Base-by-base conservation (phyloP, 306 rosid genomes). In the Cyclanthera cordifolia region DNA sequence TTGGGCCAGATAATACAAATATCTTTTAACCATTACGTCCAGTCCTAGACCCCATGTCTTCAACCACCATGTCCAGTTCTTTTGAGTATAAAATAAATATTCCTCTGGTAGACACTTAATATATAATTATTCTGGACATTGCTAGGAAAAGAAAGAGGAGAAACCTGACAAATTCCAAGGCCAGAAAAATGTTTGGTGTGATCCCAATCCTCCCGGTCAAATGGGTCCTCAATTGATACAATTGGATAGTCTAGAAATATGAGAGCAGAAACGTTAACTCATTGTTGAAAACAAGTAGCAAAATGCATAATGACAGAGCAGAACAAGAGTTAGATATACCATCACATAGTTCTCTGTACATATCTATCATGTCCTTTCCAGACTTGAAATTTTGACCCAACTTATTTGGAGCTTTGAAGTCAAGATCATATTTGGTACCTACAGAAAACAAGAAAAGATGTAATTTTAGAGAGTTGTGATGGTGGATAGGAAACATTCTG, bases 151-250 rank as follows among this genome's bases (percentile, higher is more conserved):
- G 82, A 71, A 74, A 52, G 65, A 39, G 57, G 66, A 72, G 70
- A 67, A 67, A 85, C 96, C 90, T 84, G 96, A 84, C 95, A 87
- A 74, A 87, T 65, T 69, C 79, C 88, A 70, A 87, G 96, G 66
- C 85, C 71, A 32, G 85, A 81, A 77, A 93, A 79, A 30, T 70
- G 2, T 81, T 89, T 93, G 72, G 84, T 55, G 77, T 79, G 94
- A 78, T 93, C 96, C 99, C 96, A 93, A 74, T 90, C 99, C 81
- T 93, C 95, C 86, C 76, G 82, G 84, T 93, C 99, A 79, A 93
- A 90, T 65, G 99, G 99, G 81, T 93, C 99, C 80, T 89, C 91
- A 75, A 93, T 90, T 72, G 94, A 93, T 54, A 87, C 85, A 70
- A 93, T 73, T 25, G 94, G 88, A 85, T 86, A 93, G 46, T 86